Evolutionary conservation across 129 eudicot genomes (phyloP).

Genomic region (Silybum marianum): DNA sequence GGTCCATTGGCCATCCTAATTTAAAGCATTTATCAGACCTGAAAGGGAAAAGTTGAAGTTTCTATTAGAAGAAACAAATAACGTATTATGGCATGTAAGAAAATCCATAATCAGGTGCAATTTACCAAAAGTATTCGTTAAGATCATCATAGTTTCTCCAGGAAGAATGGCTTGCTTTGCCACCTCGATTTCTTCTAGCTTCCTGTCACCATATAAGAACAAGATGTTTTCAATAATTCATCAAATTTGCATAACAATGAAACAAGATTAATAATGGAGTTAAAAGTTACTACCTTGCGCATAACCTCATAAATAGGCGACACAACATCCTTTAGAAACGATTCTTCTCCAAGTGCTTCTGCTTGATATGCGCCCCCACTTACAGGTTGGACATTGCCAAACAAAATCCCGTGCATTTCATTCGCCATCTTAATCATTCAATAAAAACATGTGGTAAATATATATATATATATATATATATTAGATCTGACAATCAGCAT

Average conservation of each 20-base stretch:
- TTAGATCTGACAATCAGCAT: slow-evolving; percentile 16
- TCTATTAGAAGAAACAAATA: slow-evolving; percentile 17
- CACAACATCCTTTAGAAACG: slow-evolving; percentile 77
- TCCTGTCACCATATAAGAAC: slow-evolving; percentile 63
- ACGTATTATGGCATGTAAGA: neutral
- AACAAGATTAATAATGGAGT: neutral
- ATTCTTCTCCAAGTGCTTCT: slow-evolving; percentile 66
- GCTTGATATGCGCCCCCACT: slow-evolving; percentile 74
- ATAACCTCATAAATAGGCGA: slow-evolving; percentile 89
- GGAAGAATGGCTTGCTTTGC: slow-evolving; percentile 96
- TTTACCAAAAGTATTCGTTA: slow-evolving; percentile 95
- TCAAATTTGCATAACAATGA: neutral
- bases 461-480: neutral
- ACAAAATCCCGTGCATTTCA: slow-evolving; percentile 74
- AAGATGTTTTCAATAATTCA: slow-evolving; percentile 22
- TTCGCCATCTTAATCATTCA: slow-evolving; percentile 67
- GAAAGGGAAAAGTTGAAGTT: slow-evolving; percentile 24
- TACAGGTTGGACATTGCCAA: slow-evolving; percentile 66
- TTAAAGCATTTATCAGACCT: slow-evolving; percentile 88
- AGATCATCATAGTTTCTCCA: slow-evolving; percentile 99
- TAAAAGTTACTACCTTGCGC: slow-evolving; percentile 54
- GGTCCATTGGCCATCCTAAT: slow-evolving; percentile 98
- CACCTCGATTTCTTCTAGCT: slow-evolving; percentile 79
- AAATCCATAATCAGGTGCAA: slow-evolving; percentile 19
- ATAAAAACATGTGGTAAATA: slow-evolving; percentile 14